Base-by-base conservation (phyloP, 2,329 filamentous ascomycete genomes). In the Fusarium verrucosum region DNA sequence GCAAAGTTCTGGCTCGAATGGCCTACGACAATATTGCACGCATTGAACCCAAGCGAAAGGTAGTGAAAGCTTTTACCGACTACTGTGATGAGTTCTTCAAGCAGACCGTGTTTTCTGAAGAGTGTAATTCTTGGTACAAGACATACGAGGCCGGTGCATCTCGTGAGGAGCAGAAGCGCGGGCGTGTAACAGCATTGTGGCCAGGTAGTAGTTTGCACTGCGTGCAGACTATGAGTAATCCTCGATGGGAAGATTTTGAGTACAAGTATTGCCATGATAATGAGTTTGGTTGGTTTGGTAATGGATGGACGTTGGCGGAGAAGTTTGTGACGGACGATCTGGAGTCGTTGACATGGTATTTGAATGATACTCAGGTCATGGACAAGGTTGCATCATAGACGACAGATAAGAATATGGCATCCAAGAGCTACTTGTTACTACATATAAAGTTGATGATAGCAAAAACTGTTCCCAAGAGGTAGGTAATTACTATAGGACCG, bases 41-140 rank as follows among this genome's bases (percentile, higher is more conserved):
- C 0, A 59, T 59, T 0, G 56, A 59, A 14, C 54, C 56, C 4
- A 59, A 59, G 9, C 11, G 2, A 0, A 44, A 40, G 7, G 26
- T 59, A 36, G 56, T 59, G 0, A 33, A 35, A 1, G 56, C 33
- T 0, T 59, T 59, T 1, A 59, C 54, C 0, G 32, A 59, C 1
- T 59, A 59, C 5, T 59, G 56, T 4, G 56, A 59, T 2, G 23
- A 26, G 0, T 59, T 59, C 7, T 59, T 59, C 3, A 44, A 53
- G 3, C 38, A 52, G 1, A 59, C 56, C 13, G 56, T 59, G 1
- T 59, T 59, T 6, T 22, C 56, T 2, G 54, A 59, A 14, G 56
- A 59, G 28, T 59, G 56, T 6, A 59, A 44, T 30, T 59, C 56
- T 30, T 59, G 56, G 56, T 59, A 59, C 7, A 59, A 59, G 14